phyloP scores from a whole-genome alignment of 163 green algal species.

The Scenedesmus sp. region DNA sequence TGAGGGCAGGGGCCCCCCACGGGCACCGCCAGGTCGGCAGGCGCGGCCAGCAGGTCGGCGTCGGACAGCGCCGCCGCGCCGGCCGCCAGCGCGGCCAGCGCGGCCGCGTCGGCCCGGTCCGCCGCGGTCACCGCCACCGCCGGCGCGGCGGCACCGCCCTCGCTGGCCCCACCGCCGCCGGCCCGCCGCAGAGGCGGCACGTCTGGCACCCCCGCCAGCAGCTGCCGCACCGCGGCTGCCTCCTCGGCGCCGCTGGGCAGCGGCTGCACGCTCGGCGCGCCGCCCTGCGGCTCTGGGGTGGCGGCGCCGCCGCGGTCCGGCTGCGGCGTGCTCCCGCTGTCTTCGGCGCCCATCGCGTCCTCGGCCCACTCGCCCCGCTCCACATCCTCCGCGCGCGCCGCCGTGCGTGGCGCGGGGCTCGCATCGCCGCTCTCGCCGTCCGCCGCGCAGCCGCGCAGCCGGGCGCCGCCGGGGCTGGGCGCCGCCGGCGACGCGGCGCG shows the following conservation, averaged over 20 bases:
- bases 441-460: too few species aligned
- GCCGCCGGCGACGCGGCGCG: too few species aligned
- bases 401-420: background rate
- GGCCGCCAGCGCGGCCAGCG: background rate
- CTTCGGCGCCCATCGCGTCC: background rate
- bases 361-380: background rate
- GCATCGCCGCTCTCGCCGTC: too few species aligned
- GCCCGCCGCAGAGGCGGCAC: background rate
- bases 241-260: conserved; percentile 21
- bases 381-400: background rate
- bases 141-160: background rate
- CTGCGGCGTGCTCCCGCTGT: background rate
- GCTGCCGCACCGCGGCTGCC: background rate
- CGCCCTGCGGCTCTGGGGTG: too few species aligned
- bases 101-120: background rate
- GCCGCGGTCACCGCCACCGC: background rate
- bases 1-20: conserved; percentile 11
- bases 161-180: background rate
- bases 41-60: background rate
- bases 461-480: too few species aligned
- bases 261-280: background rate
- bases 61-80: conserved; percentile 14
- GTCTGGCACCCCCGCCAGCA: background rate
- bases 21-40: background rate
- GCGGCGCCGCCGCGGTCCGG: too few species aligned